phyloP scores from a whole-genome alignment of 495 filamentous ascomycete species.

The Polyplosphaeria fusca region DNA sequence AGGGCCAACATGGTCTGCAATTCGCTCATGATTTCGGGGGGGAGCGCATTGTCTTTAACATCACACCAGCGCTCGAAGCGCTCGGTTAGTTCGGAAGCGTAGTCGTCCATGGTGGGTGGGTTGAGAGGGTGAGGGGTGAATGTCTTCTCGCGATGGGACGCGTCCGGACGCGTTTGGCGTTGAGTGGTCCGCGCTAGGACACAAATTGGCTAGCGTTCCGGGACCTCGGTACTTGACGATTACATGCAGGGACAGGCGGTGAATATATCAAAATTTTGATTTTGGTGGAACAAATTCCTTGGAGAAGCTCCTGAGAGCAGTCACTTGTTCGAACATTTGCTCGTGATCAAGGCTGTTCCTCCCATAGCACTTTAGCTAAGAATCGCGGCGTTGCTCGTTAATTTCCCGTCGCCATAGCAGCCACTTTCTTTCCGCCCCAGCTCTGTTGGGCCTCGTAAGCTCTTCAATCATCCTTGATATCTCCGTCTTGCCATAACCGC shows the following conservation, averaged over 20 bases:
- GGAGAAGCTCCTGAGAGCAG: too few species aligned
- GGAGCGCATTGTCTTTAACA: slow-evolving; percentile 49
- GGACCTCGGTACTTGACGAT: neutral
- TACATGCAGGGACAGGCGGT: neutral
- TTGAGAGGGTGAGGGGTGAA: slow-evolving; percentile 13
- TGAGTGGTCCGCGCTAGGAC: slow-evolving; percentile 3
- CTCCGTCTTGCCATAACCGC: too few species aligned
- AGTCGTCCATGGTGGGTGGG: slow-evolving; percentile 30
- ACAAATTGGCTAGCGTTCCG: neutral
- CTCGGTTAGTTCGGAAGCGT: slow-evolving; percentile 30
- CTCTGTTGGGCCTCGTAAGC: too few species aligned
- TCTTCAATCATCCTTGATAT: neutral
- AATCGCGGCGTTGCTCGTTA: too few species aligned
- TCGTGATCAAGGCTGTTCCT: too few species aligned
- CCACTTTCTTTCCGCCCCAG: too few species aligned
- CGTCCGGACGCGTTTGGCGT: slow-evolving; percentile 27
- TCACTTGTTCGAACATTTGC: too few species aligned
- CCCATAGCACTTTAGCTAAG: too few species aligned
- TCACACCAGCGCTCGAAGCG: slow-evolving; percentile 30
- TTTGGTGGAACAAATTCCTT: too few species aligned
- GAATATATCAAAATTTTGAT: too few species aligned
- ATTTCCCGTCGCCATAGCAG: too few species aligned
- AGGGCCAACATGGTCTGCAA: slow-evolving; percentile 79
- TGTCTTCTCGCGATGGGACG: slow-evolving; percentile 20
- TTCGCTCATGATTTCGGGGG: slow-evolving; percentile 71